phyloP scores from a whole-genome alignment of 768 basidiomycete species.

The Melanogaster broomeanus region DNA sequence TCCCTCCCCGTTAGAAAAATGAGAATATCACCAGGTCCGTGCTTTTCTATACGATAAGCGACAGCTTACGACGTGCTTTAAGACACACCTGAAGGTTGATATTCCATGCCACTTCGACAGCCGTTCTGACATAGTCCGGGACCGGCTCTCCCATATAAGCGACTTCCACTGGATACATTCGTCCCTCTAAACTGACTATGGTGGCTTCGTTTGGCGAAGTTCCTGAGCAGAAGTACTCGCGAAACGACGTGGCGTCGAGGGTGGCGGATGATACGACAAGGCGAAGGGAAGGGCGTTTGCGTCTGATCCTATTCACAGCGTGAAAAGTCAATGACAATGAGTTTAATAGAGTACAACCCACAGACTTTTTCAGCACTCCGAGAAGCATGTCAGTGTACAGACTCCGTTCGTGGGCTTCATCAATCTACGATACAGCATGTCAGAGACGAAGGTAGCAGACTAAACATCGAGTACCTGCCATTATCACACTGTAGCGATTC shows the following conservation, averaged over 20 bases:
- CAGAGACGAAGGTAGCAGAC: background rate
- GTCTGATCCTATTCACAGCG: constrained; percentile 66
- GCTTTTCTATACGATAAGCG: constrained; percentile 42
- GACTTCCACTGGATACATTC: constrained; percentile 93
- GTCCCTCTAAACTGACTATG: constrained; percentile 89
- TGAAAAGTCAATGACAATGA: constrained; percentile 3
- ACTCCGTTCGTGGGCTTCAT: constrained; percentile 96
- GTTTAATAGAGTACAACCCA: background rate
- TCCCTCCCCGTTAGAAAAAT: constrained; percentile 95
- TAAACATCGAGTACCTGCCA: constrained; percentile 54
- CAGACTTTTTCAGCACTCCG: constrained; percentile 90
- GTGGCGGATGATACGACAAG: constrained; percentile 96
- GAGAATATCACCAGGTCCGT: constrained; percentile 84
- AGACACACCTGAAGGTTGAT: constrained; percentile 70
- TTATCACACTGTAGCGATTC: constrained; percentile 91
- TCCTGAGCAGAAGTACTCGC: constrained; percentile 82
- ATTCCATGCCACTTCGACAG: constrained; percentile 83
- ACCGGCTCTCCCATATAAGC: constrained; percentile 81
- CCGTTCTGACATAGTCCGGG: constrained; percentile 78
- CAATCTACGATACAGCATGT: constrained; percentile 57
- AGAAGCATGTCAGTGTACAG: constrained; percentile 94
- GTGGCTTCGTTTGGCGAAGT: constrained; percentile 68
- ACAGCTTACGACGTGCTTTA: background rate
- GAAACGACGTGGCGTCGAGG: constrained; percentile 86
- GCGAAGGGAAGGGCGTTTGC: constrained; percentile 86